A percentile compares a stretch with the other conserved stretches of the same genome.
phyloP scores from a whole-genome alignment of 495 filamentous ascomycete genomes.

The Oleoguttula mirabilis region DNA sequence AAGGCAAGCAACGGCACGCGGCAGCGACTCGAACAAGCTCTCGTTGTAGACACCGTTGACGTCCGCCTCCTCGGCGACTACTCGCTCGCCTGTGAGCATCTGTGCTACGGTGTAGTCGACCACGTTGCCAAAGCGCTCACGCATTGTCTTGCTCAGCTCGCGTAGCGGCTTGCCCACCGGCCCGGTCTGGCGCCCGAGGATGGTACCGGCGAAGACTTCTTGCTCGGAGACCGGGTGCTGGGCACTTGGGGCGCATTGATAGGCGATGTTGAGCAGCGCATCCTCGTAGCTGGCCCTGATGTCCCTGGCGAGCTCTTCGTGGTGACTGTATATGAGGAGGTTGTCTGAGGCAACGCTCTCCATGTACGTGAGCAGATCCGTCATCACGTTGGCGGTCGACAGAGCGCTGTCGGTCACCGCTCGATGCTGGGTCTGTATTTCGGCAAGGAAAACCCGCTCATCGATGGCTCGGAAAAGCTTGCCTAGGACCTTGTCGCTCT shows the following conservation, averaged over 20 bases:
- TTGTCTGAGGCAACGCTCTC: conserved; percentile 29
- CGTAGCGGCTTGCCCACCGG: conserved; percentile 48
- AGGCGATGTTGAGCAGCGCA: conserved; percentile 43
- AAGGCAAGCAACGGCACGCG: conserved; percentile 41
- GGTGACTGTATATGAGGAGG: conserved; percentile 30
- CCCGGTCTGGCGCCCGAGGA: conserved; percentile 49
- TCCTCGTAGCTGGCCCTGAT: conserved; percentile 58
- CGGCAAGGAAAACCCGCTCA: conserved; percentile 52
- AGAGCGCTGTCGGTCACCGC: conserved; percentile 3
- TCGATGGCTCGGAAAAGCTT: conserved; percentile 63
- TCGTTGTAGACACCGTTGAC: conserved; percentile 2
- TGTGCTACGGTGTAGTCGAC: conserved; percentile 34
- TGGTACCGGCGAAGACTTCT: conserved; percentile 64
- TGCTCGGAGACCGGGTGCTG: conserved; percentile 49
- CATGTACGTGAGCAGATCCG: conserved; percentile 37
- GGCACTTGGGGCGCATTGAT: conserved; percentile 45
- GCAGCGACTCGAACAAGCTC: conserved; percentile 31
- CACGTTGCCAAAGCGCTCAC: conserved; percentile 48
- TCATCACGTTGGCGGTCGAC: conserved; percentile 30
- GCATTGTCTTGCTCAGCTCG: conserved; percentile 48
- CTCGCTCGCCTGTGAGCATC: conserved; percentile 34
- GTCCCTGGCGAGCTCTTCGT: conserved; percentile 32
- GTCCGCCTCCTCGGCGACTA: conserved; percentile 15
- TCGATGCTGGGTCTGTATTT: conserved; percentile 35
- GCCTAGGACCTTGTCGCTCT: conserved; percentile 57